Base-by-base conservation (phyloP, 2,329 filamentous ascomycete species). In the Botrytis sinoallii region DNA sequence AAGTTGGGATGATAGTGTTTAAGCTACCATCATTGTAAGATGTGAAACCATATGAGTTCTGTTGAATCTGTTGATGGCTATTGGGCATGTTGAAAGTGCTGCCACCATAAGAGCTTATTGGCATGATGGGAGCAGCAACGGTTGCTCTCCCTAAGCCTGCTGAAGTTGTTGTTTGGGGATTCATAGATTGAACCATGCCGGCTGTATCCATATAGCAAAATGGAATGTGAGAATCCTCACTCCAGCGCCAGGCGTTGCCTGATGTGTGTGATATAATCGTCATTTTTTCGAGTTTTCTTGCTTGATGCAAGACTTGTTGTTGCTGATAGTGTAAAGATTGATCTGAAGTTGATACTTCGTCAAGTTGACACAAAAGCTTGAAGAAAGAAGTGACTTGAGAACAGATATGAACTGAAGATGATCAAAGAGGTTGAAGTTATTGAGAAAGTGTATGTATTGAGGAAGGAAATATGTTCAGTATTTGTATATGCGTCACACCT, bases 211-310 rank as follows among this genome's bases (percentile, higher is more conserved):
- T 85, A 74, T 80, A 81, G 61, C 73, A 80, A 32, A 73, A 74
- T 38, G 79, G 76, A 63, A 78, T 70, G 32, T 71, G 76, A 61
- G 82, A 82, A 63, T 87, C 84, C 60, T 88, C 86, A 74, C 85
- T 81, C 76, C 85, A 82, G 86, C 86, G 86, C 89, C 88, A 90
- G 82, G 82, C 83, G 71, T 84, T 82, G 76, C 82, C 82, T 74
- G 84, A 81, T 72, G 84, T 80, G 78, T 86, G 84, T 79, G 84
- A 82, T 73, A 85, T 83, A 78, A 87, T 83, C 77, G 85, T 85
- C 86, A 89, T 83, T 74, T 80, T 83, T 81, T 68, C 78, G 79
- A 78, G 79, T 75, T 75, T 79, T 81, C 79, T 80, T 81, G 82
- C 78, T 75, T 55, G 71, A 75, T 61, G 79, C 79, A 82, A 82